Percentiles rank a stretch among this genome's conserved stretches.
Evolutionary conservation across 2,329 filamentous ascomycete species (phyloP).

Genomic region (Metarhizium anisopliae): DNA sequence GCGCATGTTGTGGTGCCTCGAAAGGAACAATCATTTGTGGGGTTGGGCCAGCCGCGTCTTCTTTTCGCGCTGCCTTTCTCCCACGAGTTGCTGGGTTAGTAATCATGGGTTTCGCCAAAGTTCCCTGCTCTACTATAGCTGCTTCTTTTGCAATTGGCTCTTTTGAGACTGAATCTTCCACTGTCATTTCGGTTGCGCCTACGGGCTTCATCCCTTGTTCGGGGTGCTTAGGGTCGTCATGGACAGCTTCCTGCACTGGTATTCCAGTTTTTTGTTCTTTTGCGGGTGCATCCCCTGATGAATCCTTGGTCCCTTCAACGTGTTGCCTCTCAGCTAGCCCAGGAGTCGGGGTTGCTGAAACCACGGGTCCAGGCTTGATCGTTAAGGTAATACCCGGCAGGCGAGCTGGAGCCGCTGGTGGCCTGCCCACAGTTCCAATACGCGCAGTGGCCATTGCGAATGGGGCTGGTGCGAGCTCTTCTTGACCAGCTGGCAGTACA

Average conservation of each 20-base stretch:
- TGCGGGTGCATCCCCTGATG: neutral
- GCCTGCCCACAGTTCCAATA: constrained; percentile 4
- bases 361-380: neutral
- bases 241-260: neutral
- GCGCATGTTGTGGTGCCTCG: constrained; percentile 16
- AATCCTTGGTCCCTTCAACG: neutral
- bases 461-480: constrained; percentile 7
- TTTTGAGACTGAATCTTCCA: neutral
- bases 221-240: neutral
- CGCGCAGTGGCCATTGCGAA: constrained; percentile 9
- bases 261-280: neutral
- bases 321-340: neutral
- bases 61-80: constrained; percentile 41
- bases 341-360: neutral
- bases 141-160: neutral
- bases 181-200: neutral
- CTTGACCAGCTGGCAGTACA: constrained; percentile 11
- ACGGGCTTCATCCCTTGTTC: neutral
- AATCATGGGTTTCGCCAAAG: constrained; percentile 15
- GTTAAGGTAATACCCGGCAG: neutral
- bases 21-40: constrained; percentile 33
- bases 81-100: constrained; percentile 43
- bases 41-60: constrained; percentile 39
- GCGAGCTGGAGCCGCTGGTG: neutral
- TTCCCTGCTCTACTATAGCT: neutral